Evolutionary conservation across 2,329 filamentous ascomycete genomes (phyloP), one percentile per base, ranked within the genome.

Genomic region (Phaeosphaeriaceae sp.): DNA sequence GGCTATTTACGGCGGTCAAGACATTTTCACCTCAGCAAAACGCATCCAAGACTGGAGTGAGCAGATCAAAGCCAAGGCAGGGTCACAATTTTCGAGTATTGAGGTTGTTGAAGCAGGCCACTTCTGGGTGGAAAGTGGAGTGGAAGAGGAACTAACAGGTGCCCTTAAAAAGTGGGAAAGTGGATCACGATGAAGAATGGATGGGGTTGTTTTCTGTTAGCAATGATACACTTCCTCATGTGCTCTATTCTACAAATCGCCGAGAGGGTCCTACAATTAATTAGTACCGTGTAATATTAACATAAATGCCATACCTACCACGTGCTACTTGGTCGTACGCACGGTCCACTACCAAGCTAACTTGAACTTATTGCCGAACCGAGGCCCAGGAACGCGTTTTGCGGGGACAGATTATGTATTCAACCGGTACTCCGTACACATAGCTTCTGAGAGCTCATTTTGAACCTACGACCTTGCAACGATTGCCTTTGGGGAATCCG

Each of bases 1-100:
- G 28, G 86, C 84, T 0, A 72, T 96, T 0, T 96, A 87, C 64
- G 93, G 92, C 1, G 84, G 87, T 42, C 78, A 82, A 3, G 92
- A 97, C 70, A 74, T 81, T 0, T 95, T 97, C 57, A 86, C 89
- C 1, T 82, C 86, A 1, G 77, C 77, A 3, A 81, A 79, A 49
- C 89, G 84, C 69, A 77, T 92, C 59, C 80, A 82, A 9, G 74
- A 78, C 1, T 96, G 92, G 92, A 77, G 78, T 8, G 74, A 76
- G 33, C 79, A 77, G 50, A 73, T 92, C 36, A 69, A 73, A 15
- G 67, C 45, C 4, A 66, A 63, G 4, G 32, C 58, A 7, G 58
- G 48, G 3, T 51, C 50, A 12, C 46, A 52, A 8, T 80, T 82
- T 50, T 56, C 59, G 20, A 74, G 74, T 58, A 63, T 72, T 13